phyloP scores from a whole-genome alignment of 2,329 filamentous ascomycete genomes.

The Colletotrichum sp. region DNA sequence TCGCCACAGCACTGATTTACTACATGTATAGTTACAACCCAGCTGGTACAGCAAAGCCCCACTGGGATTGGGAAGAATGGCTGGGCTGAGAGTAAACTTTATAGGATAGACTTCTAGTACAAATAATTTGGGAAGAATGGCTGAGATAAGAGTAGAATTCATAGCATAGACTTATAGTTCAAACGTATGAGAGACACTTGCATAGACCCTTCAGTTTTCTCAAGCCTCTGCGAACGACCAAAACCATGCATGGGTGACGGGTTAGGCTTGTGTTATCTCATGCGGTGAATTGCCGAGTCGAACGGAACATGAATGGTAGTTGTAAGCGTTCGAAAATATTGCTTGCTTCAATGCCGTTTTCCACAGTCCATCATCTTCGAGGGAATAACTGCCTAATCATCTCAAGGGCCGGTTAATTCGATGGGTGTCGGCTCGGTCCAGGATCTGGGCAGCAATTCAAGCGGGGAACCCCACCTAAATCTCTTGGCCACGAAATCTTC shows the following conservation, averaged over 20 bases:
- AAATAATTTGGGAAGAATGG: too few relatives aligned
- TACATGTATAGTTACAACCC: neutral
- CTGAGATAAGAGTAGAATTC: too few relatives aligned
- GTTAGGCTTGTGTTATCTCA: too few relatives aligned
- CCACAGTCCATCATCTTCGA: too few relatives aligned
- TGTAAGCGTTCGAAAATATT: too few relatives aligned
- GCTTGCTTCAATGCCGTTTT: too few relatives aligned
- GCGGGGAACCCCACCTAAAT: neutral
- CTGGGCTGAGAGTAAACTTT: neutral
- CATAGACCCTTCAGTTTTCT: too few relatives aligned
- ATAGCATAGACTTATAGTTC: too few relatives aligned
- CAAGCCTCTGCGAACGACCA: too few relatives aligned
- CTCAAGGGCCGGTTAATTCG: neutral
- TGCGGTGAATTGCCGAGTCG: too few relatives aligned
- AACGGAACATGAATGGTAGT: too few relatives aligned
- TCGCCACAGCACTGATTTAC: neutral
- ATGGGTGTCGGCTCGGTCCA: neutral
- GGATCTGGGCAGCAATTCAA: neutral
- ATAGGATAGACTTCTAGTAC: neutral
- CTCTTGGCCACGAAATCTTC: constrained; percentile 2
- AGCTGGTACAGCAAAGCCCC: neutral
- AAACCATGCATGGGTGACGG: too few relatives aligned
- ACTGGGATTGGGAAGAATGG: neutral
- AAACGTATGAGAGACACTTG: neutral
- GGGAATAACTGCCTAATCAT: neutral